Evolutionary conservation across 805 yeast genomes (phyloP).

Genomic region (Yamadazyma phyllophila): DNA sequence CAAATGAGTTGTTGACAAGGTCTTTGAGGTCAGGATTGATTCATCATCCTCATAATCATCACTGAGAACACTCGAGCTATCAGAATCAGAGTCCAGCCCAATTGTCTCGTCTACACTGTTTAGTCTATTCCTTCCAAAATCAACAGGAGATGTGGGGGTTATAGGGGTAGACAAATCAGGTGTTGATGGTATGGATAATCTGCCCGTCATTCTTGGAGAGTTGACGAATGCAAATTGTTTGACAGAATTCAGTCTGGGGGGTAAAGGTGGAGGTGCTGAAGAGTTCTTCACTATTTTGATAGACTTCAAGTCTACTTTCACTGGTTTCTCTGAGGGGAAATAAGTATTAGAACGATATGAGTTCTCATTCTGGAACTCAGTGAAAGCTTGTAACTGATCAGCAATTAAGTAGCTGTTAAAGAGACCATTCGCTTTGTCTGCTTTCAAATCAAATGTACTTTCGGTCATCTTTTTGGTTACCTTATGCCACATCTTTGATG

Average conservation of each 20-base stretch:
- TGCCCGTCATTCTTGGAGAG: constrained; percentile 11
- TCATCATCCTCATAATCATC: constrained; percentile 10
- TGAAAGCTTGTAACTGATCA: constrained; percentile 32
- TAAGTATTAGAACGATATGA: constrained; percentile 26
- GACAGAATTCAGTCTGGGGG: constrained; percentile 28
- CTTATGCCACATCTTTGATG: constrained; percentile 29
- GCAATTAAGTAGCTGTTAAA: constrained; percentile 28
- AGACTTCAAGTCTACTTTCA: constrained; percentile 8
- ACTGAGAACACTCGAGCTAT: constrained; percentile 4
- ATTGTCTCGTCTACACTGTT: not conserved
- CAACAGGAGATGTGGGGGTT: constrained; percentile 3
- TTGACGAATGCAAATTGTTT: constrained; percentile 5
- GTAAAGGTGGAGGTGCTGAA: constrained; percentile 27
- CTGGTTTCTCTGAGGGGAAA: constrained; percentile 22
- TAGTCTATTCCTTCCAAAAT: not conserved
- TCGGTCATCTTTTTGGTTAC: constrained; percentile 20
- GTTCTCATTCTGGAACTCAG: constrained; percentile 25
- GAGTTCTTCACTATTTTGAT: not conserved
- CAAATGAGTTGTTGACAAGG: constrained; percentile 18
- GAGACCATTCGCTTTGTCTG: constrained; percentile 29
- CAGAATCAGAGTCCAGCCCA: constrained; percentile 4
- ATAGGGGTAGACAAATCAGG: constrained; percentile 9
- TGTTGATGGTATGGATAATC: constrained; percentile 11
- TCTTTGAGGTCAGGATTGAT: constrained; percentile 3
- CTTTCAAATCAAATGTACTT: constrained; percentile 24